These are phyloP conservation scores for Pythium utonaiense DNA, from an alignment of 352 stramenopile species.

Conservation along the genomic window DNA sequence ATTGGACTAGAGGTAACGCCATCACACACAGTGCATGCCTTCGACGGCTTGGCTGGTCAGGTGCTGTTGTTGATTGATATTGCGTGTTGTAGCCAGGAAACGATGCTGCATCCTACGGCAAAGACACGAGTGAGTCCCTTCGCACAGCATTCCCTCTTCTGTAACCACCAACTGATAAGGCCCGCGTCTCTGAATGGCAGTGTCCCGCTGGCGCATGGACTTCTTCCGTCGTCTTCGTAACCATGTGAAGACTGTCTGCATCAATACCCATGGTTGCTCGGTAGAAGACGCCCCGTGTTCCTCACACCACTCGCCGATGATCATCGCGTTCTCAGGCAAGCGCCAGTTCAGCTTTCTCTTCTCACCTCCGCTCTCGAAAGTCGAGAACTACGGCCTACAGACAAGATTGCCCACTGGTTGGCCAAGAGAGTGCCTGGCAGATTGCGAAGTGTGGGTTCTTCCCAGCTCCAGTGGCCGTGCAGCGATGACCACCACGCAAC, in stretches of 20 bases:
- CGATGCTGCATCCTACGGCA: conserved; percentile 76
- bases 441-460: conserved; percentile 81
- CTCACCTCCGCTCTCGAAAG: conserved; percentile 58
- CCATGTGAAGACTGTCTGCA: conserved; percentile 55
- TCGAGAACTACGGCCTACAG: conserved; percentile 60
- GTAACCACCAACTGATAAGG: neutral
- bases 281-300: conserved; percentile 22
- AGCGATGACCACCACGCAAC: conserved; percentile 74
- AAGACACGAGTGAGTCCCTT: conserved; percentile 48
- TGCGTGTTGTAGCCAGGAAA: conserved; percentile 58
- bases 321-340: conserved; percentile 86
- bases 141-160: conserved; percentile 2
- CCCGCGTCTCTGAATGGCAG: no score
- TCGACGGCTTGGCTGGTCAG: neutral
- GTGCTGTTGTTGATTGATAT: no score
- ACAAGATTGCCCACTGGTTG: conserved; percentile 56
- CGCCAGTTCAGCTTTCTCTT: conserved; percentile 86
- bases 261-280: conserved; percentile 25
- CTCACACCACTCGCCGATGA: conserved; percentile 47
- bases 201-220: conserved; percentile 19
- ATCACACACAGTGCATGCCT: no score
- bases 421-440: conserved; percentile 49
- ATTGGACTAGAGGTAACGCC: conserved; percentile 81
- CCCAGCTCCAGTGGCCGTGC: conserved; percentile 81
- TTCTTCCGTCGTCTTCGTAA: conserved; percentile 41